Conservation (phyloP, 169 alveolate genomes). For the Plasmodium gaboni region DNA sequence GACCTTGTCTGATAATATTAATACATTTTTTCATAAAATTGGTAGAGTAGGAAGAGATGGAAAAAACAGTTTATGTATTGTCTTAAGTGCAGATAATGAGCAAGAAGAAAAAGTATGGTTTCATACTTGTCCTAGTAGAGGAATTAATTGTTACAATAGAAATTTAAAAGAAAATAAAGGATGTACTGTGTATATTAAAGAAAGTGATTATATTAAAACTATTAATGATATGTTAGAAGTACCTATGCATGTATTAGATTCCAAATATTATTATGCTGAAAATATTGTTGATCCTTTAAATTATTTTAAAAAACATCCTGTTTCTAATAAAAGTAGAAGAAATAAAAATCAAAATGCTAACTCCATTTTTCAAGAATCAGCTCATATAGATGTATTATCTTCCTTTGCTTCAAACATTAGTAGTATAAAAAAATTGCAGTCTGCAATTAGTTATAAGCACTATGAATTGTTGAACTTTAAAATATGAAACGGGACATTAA, state of each 20-base stretch:
- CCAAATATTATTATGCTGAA: slow-evolving; percentile 55
- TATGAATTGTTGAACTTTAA: slow-evolving; percentile 40
- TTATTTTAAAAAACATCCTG: slow-evolving; percentile 40
- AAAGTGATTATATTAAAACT: slow-evolving; percentile 71
- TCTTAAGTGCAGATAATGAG: slow-evolving; percentile 57
- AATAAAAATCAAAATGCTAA: slow-evolving; percentile 37
- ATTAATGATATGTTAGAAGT: slow-evolving; percentile 56
- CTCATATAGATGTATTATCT: slow-evolving; percentile 7
- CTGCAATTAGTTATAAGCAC: slow-evolving; percentile 33
- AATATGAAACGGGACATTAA: slow-evolving; percentile 8
- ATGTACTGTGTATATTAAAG: slow-evolving; percentile 75
- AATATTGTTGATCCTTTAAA: slow-evolving; percentile 66
- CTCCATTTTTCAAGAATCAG: slow-evolving; percentile 37
- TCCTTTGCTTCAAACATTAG: slow-evolving; percentile 21
- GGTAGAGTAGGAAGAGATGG: slow-evolving; percentile 81
- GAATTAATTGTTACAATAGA: slow-evolving; percentile 71
- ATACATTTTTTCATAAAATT: slow-evolving; percentile 78
- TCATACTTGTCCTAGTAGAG: slow-evolving; percentile 76
- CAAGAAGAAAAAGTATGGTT: slow-evolving; percentile 79
- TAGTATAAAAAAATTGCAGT: slow-evolving; percentile 38
- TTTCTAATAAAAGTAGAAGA: slow-evolving; percentile 34
- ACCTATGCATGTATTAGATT: slow-evolving; percentile 65
- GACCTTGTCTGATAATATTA: slow-evolving; percentile 77
- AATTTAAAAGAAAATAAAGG: slow-evolving; percentile 76
- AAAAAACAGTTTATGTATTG: slow-evolving; percentile 77